Evolutionary conservation across 164 flowering plant genomes (phyloP), one percentile per base, ranked within the genome.

Genomic region (Warburgia ugandensis): DNA sequence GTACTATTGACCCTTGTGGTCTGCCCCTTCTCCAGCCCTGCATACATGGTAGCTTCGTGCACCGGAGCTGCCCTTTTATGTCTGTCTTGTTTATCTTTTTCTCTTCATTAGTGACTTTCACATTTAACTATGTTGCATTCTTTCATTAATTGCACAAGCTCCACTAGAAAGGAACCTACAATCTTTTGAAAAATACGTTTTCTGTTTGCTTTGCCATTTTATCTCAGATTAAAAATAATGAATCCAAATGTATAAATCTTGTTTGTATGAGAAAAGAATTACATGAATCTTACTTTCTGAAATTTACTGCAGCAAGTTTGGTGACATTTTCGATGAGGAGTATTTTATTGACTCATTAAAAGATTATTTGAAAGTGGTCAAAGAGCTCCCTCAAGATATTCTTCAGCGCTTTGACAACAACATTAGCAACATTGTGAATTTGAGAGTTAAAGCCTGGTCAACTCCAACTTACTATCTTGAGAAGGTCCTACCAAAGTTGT

Each of bases 371-470:
- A 73, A 67, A 56, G 78, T 92, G 33, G 73, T 88, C 28, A 75
- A 70, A 66, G 75, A 74, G 66, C 84, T 86, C 52, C 98, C 96
- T 30, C 77, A 58, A 38, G 89, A 83, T 70, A 32, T 92, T 39
- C 82, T 88, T 48, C 61, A 68, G 65, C 74, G 52, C 33, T 92
- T 73, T 60, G 83, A 92, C 67, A 50, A 82, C 62, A 92, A 86
- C 54, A 80, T 88, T 59, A 84, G 90, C 77, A 92, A 70, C 71
- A 88, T 92, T 44, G 77, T 78, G 26, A 88, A 86, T 55, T 67
- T 88, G 70, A 78, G 95, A 68, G 80, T 92, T 30, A 86, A 86
- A 63, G 97, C 66, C 50, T 92, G 96, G 99, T 86, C 99, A 28
- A 84, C 81, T 58, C 73, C 91, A 29, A 61, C 65, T 6, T 65